Conservation (phyloP, 805 yeast species). For the Candida loeiensis region DNA sequence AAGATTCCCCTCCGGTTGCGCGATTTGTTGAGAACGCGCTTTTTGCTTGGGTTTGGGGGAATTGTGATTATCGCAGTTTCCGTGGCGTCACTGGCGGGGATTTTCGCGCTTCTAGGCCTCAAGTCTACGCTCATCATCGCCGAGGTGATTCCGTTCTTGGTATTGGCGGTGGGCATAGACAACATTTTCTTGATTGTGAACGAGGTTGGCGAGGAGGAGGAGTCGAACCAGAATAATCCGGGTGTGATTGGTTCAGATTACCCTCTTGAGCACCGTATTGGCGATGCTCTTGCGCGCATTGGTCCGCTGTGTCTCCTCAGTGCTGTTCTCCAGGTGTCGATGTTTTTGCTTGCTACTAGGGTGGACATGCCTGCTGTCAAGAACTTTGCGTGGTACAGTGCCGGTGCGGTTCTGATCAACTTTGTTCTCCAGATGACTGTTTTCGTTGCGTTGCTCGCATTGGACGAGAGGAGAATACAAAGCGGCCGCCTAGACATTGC, state of each 20-base stretch:
- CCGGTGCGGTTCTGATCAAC: constrained; percentile 78
- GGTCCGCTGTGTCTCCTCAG: constrained; percentile 87
- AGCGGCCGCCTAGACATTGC: constrained; percentile 56
- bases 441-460: constrained; percentile 66
- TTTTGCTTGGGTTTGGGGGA: constrained; percentile 80
- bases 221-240: too few species aligned
- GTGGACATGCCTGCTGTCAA: constrained; percentile 96
- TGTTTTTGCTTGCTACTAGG: constrained; percentile 72
- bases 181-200: constrained; percentile 85
- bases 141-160: constrained; percentile 91
- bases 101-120: constrained; percentile 70
- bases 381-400: constrained; percentile 88
- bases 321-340: constrained; percentile 70
- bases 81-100: constrained; percentile 77
- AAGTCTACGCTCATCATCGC: constrained; percentile 91
- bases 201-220: constrained; percentile 42
- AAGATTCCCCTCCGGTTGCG: constrained; percentile 20
- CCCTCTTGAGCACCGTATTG: constrained; percentile 52
- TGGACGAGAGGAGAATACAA: constrained; percentile 64
- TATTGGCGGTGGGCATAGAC: constrained; percentile 94
- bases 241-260: too few species aligned
- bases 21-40: constrained; percentile 51
- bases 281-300: constrained; percentile 63
- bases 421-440: constrained; percentile 76
- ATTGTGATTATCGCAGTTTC: constrained; percentile 77